Evolutionary conservation across 352 stramenopile genomes (phyloP).

Genomic region (Saprolegnia parasitica): DNA sequence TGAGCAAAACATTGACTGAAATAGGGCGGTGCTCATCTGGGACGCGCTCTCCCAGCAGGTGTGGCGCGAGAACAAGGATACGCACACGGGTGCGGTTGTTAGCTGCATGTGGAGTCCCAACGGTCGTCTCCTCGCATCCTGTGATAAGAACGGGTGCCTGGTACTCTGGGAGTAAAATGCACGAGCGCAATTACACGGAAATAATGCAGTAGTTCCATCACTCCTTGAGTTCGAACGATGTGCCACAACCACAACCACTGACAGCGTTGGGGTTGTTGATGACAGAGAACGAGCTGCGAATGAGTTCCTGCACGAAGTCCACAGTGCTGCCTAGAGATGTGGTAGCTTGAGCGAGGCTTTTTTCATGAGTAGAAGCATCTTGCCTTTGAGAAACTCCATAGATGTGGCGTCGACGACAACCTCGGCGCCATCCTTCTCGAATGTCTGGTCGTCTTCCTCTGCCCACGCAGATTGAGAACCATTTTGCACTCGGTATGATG

Average conservation of each 20-base stretch:
- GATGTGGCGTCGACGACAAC: conserved; percentile 92
- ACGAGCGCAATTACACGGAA: neutral
- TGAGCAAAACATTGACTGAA: neutral
- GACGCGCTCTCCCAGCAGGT: conserved; percentile 47
- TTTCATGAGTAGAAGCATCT: neutral
- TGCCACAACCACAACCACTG: conserved; percentile 95
- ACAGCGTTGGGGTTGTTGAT: conserved; percentile 97
- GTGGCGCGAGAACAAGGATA: conserved; percentile 49
- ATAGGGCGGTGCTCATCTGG: conserved; percentile 52
- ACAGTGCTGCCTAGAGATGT: conserved; percentile 77
- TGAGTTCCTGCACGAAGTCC: conserved; percentile 97
- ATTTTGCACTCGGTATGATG: neutral
- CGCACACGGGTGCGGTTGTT: conserved; percentile 64
- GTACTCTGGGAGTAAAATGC: conserved; percentile 64
- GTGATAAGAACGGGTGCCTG: conserved; percentile 77
- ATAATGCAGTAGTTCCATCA: conserved; percentile 32
- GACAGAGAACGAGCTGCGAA: conserved; percentile 94
- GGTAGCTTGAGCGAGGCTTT: neutral
- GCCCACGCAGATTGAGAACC: neutral
- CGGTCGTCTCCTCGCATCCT: conserved; percentile 57
- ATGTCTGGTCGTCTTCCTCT: conserved; percentile 42
- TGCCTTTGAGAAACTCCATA: conserved; percentile 89
- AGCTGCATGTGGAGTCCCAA: conserved; percentile 74
- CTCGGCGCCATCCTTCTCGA: conserved; percentile 79
- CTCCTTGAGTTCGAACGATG: conserved; percentile 96